Conservation (phyloP, 352 stramenopile species). For the Phytophthora idaei region DNA sequence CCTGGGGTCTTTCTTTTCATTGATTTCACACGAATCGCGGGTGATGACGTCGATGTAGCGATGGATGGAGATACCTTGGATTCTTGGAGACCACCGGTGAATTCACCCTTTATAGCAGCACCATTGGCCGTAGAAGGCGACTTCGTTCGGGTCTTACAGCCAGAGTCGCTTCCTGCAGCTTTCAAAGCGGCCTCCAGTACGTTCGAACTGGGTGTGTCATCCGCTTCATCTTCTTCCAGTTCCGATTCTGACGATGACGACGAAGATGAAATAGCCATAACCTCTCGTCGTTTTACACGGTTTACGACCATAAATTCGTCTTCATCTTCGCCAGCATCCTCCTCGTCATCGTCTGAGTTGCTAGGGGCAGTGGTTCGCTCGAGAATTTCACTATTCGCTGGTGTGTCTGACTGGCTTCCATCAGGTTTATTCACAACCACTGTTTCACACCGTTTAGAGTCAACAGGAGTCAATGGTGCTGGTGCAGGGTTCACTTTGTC, state of each 20-base stretch:
- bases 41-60: background rate
- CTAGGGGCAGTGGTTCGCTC: slow-evolving; percentile 30
- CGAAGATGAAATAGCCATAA: slow-evolving; percentile 31
- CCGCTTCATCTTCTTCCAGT: slow-evolving; percentile 24
- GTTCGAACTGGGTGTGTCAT: slow-evolving; percentile 31
- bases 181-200: slow-evolving; percentile 65
- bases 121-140: slow-evolving; percentile 1
- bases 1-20: slow-evolving; percentile 30
- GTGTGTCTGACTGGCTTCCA: slow-evolving; percentile 1
- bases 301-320: slow-evolving; percentile 24
- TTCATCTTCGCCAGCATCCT: slow-evolving; percentile 22
- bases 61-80: background rate
- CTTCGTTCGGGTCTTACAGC: slow-evolving; percentile 1
- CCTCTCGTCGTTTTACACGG: slow-evolving; percentile 13
- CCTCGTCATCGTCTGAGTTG: slow-evolving; percentile 31
- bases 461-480: background rate
- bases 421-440: slow-evolving; percentile 4
- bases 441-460: slow-evolving; percentile 1
- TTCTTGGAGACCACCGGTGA: background rate
- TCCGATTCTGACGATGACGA: slow-evolving; percentile 48
- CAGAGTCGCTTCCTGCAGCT: slow-evolving; percentile 34
- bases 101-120: slow-evolving; percentile 1
- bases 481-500: background rate
- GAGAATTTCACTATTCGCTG: slow-evolving; percentile 22
- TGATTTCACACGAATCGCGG: slow-evolving; percentile 14